Evolutionary conservation across 2,329 filamentous ascomycete genomes (phyloP), one percentile per base, ranked within the genome.

Genomic region (Beauveria pseudobassiana): DNA sequence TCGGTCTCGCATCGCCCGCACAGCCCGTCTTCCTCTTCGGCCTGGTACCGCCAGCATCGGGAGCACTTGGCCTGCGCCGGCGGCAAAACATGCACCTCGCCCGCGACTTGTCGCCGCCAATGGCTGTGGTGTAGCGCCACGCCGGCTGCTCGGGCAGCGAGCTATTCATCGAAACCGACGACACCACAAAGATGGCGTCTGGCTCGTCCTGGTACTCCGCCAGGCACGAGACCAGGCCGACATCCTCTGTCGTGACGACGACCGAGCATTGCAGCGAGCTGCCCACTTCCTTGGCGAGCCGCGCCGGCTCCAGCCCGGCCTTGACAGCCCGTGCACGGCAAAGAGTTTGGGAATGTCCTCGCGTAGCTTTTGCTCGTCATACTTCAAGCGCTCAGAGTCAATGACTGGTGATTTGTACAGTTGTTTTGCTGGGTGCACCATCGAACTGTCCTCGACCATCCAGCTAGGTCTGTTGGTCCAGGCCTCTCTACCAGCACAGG

Each of bases 21-120:
- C 20, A 96, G 76, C 45, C 77, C 73, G 20, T 89, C 85, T 67
- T 87, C 81, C 53, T 75, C 75, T n/a, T 82, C 78, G n/a, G 89
- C 87, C 26, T 89, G 81, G 73, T 91, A 96, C 64, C 89, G 85
- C 95, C 95, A 99, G 76, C 95, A 99, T 56, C 95, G 81, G 1
- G 84, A 81, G 72, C 95, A 99, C 74, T 98, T 99, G 52, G 80
- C 75, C 14, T 79, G 69, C 66, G 68, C 72, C 1, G 83, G 83
- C 62, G 83, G 80, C 56, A 80, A 66, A 24, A 81, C 78, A 65
- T 76, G 74, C 24, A 78, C 79, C 34, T 67, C 74, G 40, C 75
- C 76, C 66, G 67, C 6, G 63, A 59, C 28, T 71, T 77, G 45
- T 70, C 69, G 2, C 78, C 72, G 65, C 78, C 77, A 58, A 83